Evolutionary conservation across 2,329 filamentous ascomycete species (phyloP).

Genomic region (Exserohilum rostratum): DNA sequence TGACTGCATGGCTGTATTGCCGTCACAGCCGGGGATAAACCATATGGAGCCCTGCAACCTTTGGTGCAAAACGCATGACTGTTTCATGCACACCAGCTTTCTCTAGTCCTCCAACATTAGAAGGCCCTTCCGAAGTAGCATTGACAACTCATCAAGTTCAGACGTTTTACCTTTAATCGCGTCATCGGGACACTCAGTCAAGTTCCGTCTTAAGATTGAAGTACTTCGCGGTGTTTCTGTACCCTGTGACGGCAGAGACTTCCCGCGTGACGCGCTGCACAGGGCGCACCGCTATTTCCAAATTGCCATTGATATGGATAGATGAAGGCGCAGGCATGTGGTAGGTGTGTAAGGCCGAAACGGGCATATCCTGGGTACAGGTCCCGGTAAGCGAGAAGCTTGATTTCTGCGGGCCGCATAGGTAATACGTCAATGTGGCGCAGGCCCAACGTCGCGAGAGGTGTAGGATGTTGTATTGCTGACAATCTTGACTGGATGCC

Average conservation of each 20-base stretch:
- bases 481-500: background rate
- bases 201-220: too few relatives aligned
- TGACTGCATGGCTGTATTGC: background rate
- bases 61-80: background rate
- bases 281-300: constrained; percentile 7
- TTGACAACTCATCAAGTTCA: too few relatives aligned
- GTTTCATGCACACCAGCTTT: too few relatives aligned
- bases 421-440: background rate
- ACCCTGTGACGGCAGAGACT: too few relatives aligned
- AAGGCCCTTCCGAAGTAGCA: background rate
- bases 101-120: background rate
- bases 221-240: background rate
- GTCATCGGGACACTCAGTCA: too few relatives aligned
- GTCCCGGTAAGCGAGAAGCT: constrained; percentile 20
- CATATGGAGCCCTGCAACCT: background rate
- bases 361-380: background rate
- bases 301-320: constrained; percentile 7
- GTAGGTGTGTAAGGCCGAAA: background rate
- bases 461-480: background rate
- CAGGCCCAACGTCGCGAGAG: background rate
- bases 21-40: background rate
- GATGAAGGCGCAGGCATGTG: background rate
- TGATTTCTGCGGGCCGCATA: constrained; percentile 11
- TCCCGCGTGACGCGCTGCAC: background rate
- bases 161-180: too few relatives aligned